A percentile compares a stretch with the other conserved stretches of the same genome.
Conservation (phyloP, 1,284 basidiomycete species). For the Puccinia coronata region DNA sequence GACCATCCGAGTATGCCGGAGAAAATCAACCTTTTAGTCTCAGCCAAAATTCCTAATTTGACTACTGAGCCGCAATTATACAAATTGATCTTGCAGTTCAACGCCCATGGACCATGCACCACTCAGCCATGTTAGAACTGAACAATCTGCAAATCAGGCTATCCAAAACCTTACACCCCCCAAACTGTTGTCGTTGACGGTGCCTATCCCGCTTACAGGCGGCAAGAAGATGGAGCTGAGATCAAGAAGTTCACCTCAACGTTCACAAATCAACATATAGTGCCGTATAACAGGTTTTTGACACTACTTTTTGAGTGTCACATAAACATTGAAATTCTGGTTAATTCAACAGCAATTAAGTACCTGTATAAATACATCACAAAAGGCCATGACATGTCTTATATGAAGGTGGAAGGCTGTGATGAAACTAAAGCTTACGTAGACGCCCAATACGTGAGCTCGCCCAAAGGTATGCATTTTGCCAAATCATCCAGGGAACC, state of each 20-base stretch:
- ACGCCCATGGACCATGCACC: too few species aligned
- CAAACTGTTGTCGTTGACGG: too few species aligned
- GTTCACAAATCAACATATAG: conserved; percentile 46
- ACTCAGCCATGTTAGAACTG: too few species aligned
- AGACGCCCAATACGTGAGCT: background rate
- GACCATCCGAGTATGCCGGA: too few species aligned
- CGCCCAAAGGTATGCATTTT: background rate
- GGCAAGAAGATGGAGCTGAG: background rate
- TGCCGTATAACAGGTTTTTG: conserved; percentile 15
- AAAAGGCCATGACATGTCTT: background rate
- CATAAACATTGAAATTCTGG: conserved; percentile 20
- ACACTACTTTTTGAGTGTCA: conserved; percentile 2
- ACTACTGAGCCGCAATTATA: too few species aligned
- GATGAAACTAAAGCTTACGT: conserved; percentile 10
- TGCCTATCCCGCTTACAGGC: background rate
- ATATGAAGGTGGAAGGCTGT: background rate
- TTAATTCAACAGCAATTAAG: background rate
- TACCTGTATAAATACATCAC: conserved; percentile 32
- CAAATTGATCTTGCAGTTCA: too few species aligned
- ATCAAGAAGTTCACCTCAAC: conserved; percentile 52
- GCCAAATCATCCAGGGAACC: too few species aligned
- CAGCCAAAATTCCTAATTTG: too few species aligned
- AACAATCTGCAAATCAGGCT: too few species aligned
- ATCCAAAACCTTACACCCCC: too few species aligned
- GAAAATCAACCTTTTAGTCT: too few species aligned